phyloP scores from a whole-genome alignment of 352 stramenopile species.

The Pythium apleroticum region DNA sequence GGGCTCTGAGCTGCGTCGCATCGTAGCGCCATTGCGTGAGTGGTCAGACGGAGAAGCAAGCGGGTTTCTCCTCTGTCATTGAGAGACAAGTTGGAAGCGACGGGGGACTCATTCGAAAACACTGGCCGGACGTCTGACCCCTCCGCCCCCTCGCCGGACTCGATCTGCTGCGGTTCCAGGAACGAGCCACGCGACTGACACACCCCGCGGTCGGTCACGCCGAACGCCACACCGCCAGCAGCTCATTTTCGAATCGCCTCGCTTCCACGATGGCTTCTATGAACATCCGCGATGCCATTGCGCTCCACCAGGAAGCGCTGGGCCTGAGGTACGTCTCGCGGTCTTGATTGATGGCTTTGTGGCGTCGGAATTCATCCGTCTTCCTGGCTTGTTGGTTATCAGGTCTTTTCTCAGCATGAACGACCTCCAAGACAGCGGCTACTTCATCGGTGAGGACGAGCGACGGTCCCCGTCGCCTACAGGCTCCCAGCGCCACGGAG shows the following conservation, averaged over 20 bases:
- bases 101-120: background rate
- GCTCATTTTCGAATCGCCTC: background rate
- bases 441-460: constrained; percentile 10
- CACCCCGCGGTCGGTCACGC: no score
- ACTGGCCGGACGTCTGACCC: background rate
- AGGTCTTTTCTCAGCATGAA: constrained; percentile 11
- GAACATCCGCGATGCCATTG: constrained; percentile 20
- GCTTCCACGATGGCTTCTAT: constrained; percentile 16
- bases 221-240: background rate
- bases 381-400: background rate
- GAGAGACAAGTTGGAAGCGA: background rate
- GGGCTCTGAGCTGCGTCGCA: background rate
- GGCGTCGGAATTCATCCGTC: background rate
- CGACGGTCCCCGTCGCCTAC: constrained; percentile 21
- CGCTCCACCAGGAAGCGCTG: constrained; percentile 25
- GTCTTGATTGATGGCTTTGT: background rate
- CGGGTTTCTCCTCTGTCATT: no score
- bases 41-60: background rate
- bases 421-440: background rate
- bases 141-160: background rate
- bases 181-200: background rate
- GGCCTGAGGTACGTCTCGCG: constrained; percentile 15
- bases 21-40: background rate
- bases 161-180: background rate
- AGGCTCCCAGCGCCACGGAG: constrained; percentile 9